These are phyloP conservation scores for Heracleum sosnowskyi DNA, from an alignment of 129 eudicot genomes.

Conservation along the genomic window DNA sequence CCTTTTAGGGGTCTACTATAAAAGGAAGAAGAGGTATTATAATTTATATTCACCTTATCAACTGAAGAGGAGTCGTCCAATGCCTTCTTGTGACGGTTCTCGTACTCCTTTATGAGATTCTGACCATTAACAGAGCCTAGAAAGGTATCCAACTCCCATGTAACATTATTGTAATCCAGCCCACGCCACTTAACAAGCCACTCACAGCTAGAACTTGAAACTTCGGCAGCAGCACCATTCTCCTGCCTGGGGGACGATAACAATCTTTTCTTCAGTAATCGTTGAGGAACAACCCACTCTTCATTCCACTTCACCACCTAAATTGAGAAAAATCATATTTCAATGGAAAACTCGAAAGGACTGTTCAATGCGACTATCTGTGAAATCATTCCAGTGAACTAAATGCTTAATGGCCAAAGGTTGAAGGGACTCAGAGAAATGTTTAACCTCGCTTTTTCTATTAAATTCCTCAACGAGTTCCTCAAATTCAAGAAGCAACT, in stretches of 20 bases:
- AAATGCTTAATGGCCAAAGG: not conserved
- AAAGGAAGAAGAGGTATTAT: not conserved
- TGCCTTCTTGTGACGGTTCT: constrained; percentile 30
- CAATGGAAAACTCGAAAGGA: not conserved
- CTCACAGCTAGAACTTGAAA: constrained; percentile 33
- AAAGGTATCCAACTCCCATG: constrained; percentile 58
- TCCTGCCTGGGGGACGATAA: constrained; percentile 21
- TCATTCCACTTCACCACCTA: constrained; percentile 39
- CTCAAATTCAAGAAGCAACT: constrained; percentile 42
- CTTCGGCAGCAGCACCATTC: constrained; percentile 17
- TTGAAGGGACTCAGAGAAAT: not conserved
- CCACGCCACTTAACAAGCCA: constrained; percentile 85
- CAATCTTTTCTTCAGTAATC: constrained; percentile 44
- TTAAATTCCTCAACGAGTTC: constrained; percentile 25
- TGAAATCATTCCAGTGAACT: not conserved
- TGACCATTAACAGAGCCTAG: constrained; percentile 41
- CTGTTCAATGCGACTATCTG: not conserved
- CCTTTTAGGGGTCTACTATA: not conserved
- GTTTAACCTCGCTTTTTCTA: constrained; percentile 29
- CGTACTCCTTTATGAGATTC: constrained; percentile 40
- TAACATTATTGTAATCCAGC: constrained; percentile 47
- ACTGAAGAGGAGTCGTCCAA: not conserved
- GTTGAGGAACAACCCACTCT: constrained; percentile 59
- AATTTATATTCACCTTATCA: constrained; percentile 33
- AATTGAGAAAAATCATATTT: not conserved